Evolutionary conservation across 2,329 filamentous ascomycete species (phyloP).

Genomic region (Botrytis cinerea): DNA sequence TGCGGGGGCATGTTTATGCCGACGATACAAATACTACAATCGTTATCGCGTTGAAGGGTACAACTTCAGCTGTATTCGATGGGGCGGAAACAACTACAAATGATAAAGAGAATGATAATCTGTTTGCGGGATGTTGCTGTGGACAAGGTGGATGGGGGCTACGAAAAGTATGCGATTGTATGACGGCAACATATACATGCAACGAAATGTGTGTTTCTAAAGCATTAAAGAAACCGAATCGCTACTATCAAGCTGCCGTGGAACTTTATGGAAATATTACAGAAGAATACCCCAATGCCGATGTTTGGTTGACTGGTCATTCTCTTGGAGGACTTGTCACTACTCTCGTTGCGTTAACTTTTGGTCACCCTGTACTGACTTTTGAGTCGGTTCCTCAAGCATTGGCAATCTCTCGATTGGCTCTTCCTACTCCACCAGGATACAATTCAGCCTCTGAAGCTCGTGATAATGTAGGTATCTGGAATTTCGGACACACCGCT

Average conservation of each 20-base stretch:
- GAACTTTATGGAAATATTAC: slow-evolving; percentile 92
- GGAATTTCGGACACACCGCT: slow-evolving; percentile 90
- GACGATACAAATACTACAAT: slow-evolving; percentile 82
- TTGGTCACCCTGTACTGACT: slow-evolving; percentile 81
- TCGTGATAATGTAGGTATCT: slow-evolving; percentile 70
- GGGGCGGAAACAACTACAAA: slow-evolving; percentile 94
- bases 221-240: slow-evolving; percentile 74
- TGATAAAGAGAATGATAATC: slow-evolving; percentile 93
- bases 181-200: slow-evolving; percentile 76
- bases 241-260: slow-evolving; percentile 84
- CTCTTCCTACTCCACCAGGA: slow-evolving; percentile 79
- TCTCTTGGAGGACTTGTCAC: slow-evolving; percentile 88
- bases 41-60: slow-evolving; percentile 88
- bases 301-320: slow-evolving; percentile 87
- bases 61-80: slow-evolving; percentile 83
- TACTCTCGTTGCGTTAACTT: slow-evolving; percentile 82
- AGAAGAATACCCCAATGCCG: slow-evolving; percentile 76
- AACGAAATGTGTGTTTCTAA: slow-evolving; percentile 83
- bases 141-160: slow-evolving; percentile 85
- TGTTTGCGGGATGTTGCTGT: slow-evolving; percentile 96
- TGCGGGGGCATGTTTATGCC: slow-evolving; percentile 87
- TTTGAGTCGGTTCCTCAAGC: slow-evolving; percentile 92
- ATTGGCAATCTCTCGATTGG: slow-evolving; percentile 78
- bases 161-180: slow-evolving; percentile 86
- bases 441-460: slow-evolving; percentile 54